phyloP scores from a whole-genome alignment of 2,329 filamentous ascomycete genomes.

The Aspergillus sojae region DNA sequence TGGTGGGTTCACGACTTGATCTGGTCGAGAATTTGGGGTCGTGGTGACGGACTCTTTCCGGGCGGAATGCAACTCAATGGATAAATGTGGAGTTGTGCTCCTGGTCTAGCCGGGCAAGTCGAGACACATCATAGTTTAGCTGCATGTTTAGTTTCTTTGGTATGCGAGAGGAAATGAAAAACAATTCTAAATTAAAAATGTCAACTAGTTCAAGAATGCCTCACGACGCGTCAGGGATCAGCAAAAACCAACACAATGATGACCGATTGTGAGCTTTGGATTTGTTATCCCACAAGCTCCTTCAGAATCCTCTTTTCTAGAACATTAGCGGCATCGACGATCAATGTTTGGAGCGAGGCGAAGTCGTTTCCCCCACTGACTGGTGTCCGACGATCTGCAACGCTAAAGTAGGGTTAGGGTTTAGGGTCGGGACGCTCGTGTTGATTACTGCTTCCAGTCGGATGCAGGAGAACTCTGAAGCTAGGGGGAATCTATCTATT shows the following conservation, averaged over 20 bases:
- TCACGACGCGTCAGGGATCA: too few species aligned
- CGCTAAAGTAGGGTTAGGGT: not conserved
- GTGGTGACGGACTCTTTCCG: conserved; percentile 1
- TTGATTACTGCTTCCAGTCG: not conserved
- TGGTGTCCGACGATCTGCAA: not conserved
- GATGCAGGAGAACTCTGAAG: not conserved
- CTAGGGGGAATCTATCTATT: too few species aligned
- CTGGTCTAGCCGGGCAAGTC: not conserved
- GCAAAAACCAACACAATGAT: too few species aligned
- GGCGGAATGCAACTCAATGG: not conserved
- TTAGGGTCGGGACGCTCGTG: not conserved
- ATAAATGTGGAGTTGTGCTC: not conserved
- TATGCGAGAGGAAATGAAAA: too few species aligned
- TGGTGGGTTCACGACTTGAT: conserved; percentile 3
- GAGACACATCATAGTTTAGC: not conserved
- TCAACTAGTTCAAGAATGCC: too few species aligned
- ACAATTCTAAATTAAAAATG: too few species aligned
- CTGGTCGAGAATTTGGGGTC: conserved; percentile 1
- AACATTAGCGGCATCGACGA: too few species aligned
- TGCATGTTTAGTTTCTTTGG: not conserved
- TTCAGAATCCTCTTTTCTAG: too few species aligned
- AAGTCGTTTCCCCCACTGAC: too few species aligned
- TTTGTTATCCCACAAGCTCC: too few species aligned
- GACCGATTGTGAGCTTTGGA: too few species aligned
- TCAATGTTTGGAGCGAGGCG: too few species aligned